Evolutionary conservation across 2,329 filamentous ascomycete genomes (phyloP), one percentile per base, ranked within the genome.

Genomic region (Uncinocarpus reesii): DNA sequence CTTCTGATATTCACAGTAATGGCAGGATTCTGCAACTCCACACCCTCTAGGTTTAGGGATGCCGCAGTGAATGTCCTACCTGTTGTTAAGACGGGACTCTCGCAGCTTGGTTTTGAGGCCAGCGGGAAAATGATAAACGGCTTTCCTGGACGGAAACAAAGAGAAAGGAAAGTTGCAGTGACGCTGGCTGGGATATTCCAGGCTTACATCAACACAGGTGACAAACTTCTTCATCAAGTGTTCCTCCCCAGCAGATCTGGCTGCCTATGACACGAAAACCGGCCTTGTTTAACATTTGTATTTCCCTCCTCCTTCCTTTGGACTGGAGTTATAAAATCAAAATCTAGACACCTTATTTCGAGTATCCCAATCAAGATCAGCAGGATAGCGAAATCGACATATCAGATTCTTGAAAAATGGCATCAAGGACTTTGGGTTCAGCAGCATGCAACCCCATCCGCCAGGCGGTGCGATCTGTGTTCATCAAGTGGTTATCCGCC

Each of bases 401-500:
- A 3, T 21, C 23, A 4, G 7, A 10, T 16, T n/a, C n/a, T n/a
- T n/a, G n/a, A n/a, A 15, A 18, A 43, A 43, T 43, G 41, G 16
- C 23, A 20, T 10, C 13, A 38, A 46, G 2, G 11, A 21, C 2
- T 20, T 2, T 31, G 4, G 21, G 18, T 11, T 34, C 43, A 15
- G 34, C 21, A 7, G 28, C n/a, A 11, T 16, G 31, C 4, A 37
- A 46, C 21, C 43, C n/a, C 15, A 29, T 37, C 16, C 34, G 36
- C 29, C 42, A 45, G n/a, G 31, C 42, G 7, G 31, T 45, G 6
- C 43, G 34, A 24, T 46, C 43, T n/a, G 34, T 46, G 32, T 46
- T 37, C n/a, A 46, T 46, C 21, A 38, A 29, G 21, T 46, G 43
- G 43, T 24, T 46, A 6, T 23, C 28, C 2, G 23, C 37, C 13